phyloP scores from a whole-genome alignment of 805 yeast genomes.

The Saccharomyces kudriavzevii region DNA sequence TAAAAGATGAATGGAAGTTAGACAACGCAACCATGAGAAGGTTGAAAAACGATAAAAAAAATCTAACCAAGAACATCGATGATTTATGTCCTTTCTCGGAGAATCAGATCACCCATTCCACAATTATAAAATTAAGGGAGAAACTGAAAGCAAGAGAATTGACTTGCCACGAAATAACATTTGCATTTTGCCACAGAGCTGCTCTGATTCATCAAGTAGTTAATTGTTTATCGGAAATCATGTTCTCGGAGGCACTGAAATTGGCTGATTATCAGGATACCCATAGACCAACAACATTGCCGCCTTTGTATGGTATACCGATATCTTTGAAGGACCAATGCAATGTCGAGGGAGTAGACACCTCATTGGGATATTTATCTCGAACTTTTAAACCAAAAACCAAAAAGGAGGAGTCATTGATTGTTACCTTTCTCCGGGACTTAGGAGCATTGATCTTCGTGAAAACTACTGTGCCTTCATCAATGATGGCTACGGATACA shows the following conservation, averaged over 20 bases:
- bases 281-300: conserved; percentile 41
- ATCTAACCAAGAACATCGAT: conserved; percentile 11
- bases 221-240: conserved; percentile 29
- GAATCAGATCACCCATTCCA: conserved; percentile 13
- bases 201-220: conserved; percentile 46
- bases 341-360: conserved; percentile 18
- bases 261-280: conserved; percentile 48
- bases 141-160: conserved; percentile 1
- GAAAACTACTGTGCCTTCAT: conserved; percentile 54
- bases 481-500: conserved; percentile 55
- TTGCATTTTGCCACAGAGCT: conserved; percentile 50
- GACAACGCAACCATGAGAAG: conserved; percentile 5
- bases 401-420: conserved; percentile 13
- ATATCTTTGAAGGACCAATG: conserved; percentile 45
- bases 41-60: conserved; percentile 6
- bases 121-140: conserved; percentile 9
- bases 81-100: conserved; percentile 9
- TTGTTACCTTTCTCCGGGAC: conserved; percentile 14
- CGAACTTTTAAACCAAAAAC: conserved; percentile 12
- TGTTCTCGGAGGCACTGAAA: conserved; percentile 48
- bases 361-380: conserved; percentile 18
- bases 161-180: conserved; percentile 10
- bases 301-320: conserved; percentile 64
- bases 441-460: conserved; percentile 52
- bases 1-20: conserved; percentile 16